Evolutionary conservation across 495 filamentous ascomycete genomes (phyloP), one percentile per base, ranked within the genome.

Genomic region (Aspergillus biplanus): DNA sequence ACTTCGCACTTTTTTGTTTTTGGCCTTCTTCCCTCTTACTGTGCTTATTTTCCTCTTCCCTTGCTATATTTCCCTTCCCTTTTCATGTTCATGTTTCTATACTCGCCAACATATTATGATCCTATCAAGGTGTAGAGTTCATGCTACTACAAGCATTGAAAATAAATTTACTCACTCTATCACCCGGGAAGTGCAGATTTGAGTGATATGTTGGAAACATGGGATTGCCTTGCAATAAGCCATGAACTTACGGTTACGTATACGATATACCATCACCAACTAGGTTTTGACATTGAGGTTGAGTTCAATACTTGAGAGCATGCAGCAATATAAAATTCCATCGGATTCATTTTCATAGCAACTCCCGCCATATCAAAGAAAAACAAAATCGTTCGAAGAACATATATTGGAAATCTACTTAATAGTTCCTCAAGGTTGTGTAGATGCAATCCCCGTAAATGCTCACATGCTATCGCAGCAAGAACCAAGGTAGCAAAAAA

Each of bases 41-140:
- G 11, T 44, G 39, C n/a, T n/a, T n/a, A 11, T 31, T 31, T 47
- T 62, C 56, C n/a, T 61, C 32, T 27, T 39, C 21, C n/a, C 15
- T 59, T 59, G 13, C 21, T 50, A 33, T 33, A 32, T 5, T 49
- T 59, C 33, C 15, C 42, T 37, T 37, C 34, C 33, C 11, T 13
- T 13, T 18, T 27, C 34, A 39, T 37, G 31, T 16, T 33, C 21
- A 27, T 27, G 21, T 27, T 27, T 27, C 2, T 27, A 27, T 27
- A 27, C 21, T 27, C 21, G 21, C 21, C 21, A 27, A 27, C 21
- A 27, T 27, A 56, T 42, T 44, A 44, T 44, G 39, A 44, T 44
- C n/a, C n/a, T n/a, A 11, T 6, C 39, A 11, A 44, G 39, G 21
- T 27, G 21, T 27, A 27, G 21, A 27, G 21, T 27, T 27, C 21